Conservation (phyloP, 441 rosid genomes). For the Mallotus repandus region DNA sequence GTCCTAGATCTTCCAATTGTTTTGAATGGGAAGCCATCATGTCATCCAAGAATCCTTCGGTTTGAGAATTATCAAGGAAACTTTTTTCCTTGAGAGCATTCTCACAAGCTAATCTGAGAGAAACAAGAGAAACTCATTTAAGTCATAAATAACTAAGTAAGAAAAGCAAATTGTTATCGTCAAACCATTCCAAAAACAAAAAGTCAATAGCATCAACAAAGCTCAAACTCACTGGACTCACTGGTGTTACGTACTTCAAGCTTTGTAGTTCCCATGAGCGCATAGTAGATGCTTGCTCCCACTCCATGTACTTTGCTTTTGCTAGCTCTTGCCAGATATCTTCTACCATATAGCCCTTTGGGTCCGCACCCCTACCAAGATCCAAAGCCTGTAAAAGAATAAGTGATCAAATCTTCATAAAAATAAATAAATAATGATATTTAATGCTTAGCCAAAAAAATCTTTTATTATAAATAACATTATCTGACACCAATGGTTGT, state of each 20-base stretch:
- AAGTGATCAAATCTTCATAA: neutral
- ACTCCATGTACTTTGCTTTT: constrained; percentile 75
- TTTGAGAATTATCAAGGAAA: constrained; percentile 43
- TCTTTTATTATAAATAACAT: no score
- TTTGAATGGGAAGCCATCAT: constrained; percentile 33
- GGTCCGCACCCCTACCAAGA: constrained; percentile 73
- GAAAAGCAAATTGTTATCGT: neutral
- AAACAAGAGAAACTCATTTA: constrained; percentile 21
- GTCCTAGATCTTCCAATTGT: constrained; percentile 47
- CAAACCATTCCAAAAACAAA: neutral
- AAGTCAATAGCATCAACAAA: neutral
- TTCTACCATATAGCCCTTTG: constrained; percentile 68
- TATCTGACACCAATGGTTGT: no score
- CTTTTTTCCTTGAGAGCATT: constrained; percentile 65
- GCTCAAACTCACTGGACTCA: constrained; percentile 41
- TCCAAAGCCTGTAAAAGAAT: constrained; percentile 58
- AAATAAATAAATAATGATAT: no score
- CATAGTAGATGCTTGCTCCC: constrained; percentile 66
- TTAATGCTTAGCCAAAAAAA: no score
- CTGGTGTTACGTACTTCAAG: constrained; percentile 71
- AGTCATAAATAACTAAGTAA: constrained; percentile 18
- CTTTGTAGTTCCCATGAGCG: constrained; percentile 71
- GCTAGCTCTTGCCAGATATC: constrained; percentile 92
- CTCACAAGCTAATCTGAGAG: constrained; percentile 73
- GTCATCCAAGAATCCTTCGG: constrained; percentile 57